phyloP scores from a whole-genome alignment of 2,329 filamentous ascomycete genomes.

The Alternaria hordeiaustralica region DNA sequence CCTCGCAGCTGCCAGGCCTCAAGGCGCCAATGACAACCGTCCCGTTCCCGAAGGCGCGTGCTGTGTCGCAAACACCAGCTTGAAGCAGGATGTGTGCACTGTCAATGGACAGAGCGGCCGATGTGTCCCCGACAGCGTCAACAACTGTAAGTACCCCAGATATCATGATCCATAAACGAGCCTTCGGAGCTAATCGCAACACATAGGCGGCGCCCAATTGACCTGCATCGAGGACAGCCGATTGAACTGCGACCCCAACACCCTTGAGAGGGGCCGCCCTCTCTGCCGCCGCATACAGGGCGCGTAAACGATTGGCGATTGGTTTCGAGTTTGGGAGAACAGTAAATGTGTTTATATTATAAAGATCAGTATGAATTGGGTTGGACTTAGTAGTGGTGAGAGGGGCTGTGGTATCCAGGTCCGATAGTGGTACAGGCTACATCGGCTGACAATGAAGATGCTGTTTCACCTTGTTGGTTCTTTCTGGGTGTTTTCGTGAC shows the following conservation, averaged over 20 bases:
- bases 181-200: not conserved
- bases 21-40: constrained; percentile 26
- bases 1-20: constrained; percentile 25
- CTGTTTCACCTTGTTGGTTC: not conserved
- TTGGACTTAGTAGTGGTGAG: not conserved
- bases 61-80: constrained; percentile 33
- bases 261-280: constrained; percentile 32
- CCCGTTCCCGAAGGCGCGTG: constrained; percentile 35
- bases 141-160: constrained; percentile 27
- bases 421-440: not conserved
- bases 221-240: constrained; percentile 36
- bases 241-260: constrained; percentile 32
- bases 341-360: not conserved
- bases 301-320: not conserved
- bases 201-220: constrained; percentile 30
- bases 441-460: not conserved
- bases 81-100: constrained; percentile 42
- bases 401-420: not conserved
- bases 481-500: not conserved
- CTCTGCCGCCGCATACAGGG: constrained; percentile 17
- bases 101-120: constrained; percentile 35
- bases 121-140: constrained; percentile 32
- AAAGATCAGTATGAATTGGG: constrained; percentile 7
- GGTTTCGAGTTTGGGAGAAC: not conserved
- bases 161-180: too few relatives aligned